These are phyloP conservation scores for Ganoderma meredithae DNA, from an alignment of 1,284 basidiomycete genomes.

Conservation along the genomic window DNA sequence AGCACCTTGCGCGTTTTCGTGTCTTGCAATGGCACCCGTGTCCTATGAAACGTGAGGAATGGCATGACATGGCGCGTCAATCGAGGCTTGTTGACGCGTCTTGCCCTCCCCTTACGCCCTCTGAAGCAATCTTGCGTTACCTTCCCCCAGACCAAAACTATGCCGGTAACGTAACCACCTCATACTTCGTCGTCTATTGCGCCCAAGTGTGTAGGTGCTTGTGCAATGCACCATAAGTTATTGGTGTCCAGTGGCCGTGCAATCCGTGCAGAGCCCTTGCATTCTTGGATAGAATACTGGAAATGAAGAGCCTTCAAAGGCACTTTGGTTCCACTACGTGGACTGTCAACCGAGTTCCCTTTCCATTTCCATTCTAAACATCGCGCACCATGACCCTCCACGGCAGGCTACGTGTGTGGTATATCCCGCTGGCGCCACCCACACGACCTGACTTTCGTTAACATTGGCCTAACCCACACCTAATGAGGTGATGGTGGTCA, in stretches of 20 bases:
- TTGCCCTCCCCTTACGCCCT: not conserved
- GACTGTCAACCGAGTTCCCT: not conserved
- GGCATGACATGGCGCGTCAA: conserved; percentile 2
- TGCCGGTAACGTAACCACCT: not conserved
- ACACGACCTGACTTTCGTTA: not conserved
- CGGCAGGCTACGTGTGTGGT: not conserved
- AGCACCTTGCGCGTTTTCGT: not conserved
- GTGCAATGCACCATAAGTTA: not conserved
- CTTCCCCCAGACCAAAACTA: not conserved
- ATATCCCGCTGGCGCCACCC: not conserved
- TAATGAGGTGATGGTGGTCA: not conserved
- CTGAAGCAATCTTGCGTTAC: not conserved
- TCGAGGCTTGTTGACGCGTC: not conserved
- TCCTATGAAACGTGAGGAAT: not conserved
- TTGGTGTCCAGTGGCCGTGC: not conserved
- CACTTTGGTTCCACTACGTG: not conserved
- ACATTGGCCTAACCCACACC: not conserved
- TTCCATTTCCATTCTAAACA: not conserved
- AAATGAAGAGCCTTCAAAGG: not conserved
- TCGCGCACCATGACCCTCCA: not conserved
- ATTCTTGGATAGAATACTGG: not conserved
- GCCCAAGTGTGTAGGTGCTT: not conserved
- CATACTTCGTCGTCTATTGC: not conserved
- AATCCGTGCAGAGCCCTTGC: not conserved
- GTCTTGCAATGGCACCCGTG: not conserved